Percentiles rank a stretch among this genome's conserved stretches.
Evolutionary conservation across 2,329 filamentous ascomycete genomes (phyloP).

Genomic region (Venturia asperata): DNA sequence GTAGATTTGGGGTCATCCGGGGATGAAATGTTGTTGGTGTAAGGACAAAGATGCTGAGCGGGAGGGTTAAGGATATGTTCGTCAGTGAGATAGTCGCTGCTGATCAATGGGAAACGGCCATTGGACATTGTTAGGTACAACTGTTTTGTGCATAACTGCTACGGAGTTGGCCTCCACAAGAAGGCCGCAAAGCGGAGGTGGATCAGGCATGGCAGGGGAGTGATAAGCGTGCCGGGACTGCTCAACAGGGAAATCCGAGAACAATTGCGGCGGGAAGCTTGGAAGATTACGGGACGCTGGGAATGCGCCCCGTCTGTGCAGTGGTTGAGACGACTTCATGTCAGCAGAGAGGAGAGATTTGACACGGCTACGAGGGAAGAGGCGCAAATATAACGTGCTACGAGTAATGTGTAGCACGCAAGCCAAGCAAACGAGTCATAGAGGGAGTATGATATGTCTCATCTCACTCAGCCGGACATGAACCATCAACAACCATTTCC

Average conservation of each 20-base stretch:
- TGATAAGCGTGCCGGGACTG: background rate
- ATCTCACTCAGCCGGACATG: background rate
- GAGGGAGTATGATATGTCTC: too few species aligned
- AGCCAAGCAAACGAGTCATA: too few species aligned
- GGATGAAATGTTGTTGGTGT: background rate
- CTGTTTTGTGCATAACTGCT: background rate
- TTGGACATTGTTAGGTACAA: background rate
- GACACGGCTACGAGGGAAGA: too few species aligned
- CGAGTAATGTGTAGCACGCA: too few species aligned
- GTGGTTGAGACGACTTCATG: too few species aligned
- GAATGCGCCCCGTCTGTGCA: background rate
- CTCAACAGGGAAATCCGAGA: background rate
- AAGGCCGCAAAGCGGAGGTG: slow-evolving; percentile 6
- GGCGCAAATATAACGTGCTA: too few species aligned
- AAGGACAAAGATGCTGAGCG: background rate
- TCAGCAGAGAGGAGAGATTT: too few species aligned
- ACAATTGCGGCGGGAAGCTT: background rate
- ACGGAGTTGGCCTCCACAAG: background rate
- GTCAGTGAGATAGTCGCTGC: background rate
- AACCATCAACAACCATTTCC: background rate
- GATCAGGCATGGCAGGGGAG: background rate
- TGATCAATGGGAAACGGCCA: background rate
- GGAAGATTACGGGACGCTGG: background rate
- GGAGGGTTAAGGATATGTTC: background rate
- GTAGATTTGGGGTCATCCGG: background rate